phyloP scores from a whole-genome alignment of 306 rosid genomes.

The Medicago ruthenica region DNA sequence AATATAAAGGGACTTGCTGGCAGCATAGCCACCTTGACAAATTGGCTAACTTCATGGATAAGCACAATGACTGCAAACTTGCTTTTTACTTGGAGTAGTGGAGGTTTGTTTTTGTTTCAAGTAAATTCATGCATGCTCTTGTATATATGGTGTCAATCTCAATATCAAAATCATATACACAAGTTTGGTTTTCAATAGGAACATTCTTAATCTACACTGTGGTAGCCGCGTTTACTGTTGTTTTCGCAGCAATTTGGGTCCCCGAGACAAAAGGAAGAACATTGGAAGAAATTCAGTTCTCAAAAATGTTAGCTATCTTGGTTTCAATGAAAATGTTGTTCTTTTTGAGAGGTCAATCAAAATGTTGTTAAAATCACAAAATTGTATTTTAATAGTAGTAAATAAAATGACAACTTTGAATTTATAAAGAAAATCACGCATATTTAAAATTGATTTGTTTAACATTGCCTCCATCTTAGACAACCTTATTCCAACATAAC shows the following conservation, averaged over 20 bases:
- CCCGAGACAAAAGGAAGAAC: conserved; percentile 90
- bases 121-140: conserved; percentile 14
- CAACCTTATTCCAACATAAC: too few species aligned
- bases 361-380: not conserved
- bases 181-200: conserved; percentile 51
- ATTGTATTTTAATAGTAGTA: too few species aligned
- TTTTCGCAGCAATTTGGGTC: conserved; percentile 60
- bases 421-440: too few species aligned
- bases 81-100: conserved; percentile 70
- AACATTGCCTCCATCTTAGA: too few species aligned
- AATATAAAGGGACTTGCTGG: conserved; percentile 83
- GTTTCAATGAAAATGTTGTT: not conserved
- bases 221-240: conserved; percentile 60
- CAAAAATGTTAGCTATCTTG: conserved; percentile 15
- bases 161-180: not conserved
- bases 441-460: too few species aligned
- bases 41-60: conserved; percentile 65
- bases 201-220: conserved; percentile 67
- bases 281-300: conserved; percentile 78
- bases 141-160: conserved; percentile 2
- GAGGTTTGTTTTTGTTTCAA: conserved; percentile 49
- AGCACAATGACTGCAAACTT: conserved; percentile 82
- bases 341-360: not conserved
- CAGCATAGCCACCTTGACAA: conserved; percentile 68
- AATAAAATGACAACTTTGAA: not conserved